A percentile compares a stretch with the other conserved stretches of the same genome.
These are phyloP conservation scores for Paramecium tetraurelia DNA, from an alignment of 73 alveolate genomes.

Conservation along the genomic window DNA sequence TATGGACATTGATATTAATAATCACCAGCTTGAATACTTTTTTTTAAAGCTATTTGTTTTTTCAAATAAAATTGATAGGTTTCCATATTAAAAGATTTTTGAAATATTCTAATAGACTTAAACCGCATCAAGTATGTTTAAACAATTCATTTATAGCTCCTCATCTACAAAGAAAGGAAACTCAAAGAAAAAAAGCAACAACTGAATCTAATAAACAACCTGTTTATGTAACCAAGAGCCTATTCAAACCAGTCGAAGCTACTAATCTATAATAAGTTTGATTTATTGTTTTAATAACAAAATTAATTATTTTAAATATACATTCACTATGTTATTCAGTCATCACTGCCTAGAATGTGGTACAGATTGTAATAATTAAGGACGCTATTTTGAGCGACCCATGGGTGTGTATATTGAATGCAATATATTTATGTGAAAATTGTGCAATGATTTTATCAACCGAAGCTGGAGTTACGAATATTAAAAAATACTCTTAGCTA, in stretches of 20 bases:
- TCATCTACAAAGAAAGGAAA: background rate
- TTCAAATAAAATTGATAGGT: slow-evolving; percentile 40
- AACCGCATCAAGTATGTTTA: background rate
- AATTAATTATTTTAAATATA: background rate
- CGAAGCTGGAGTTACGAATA: background rate
- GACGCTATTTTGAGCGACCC: background rate
- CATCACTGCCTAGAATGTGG: slow-evolving; percentile 30
- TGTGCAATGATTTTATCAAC: slow-evolving; percentile 17
- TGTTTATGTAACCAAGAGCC: background rate
- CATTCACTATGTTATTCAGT: background rate
- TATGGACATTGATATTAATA: slow-evolving; percentile 26
- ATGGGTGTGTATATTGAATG: slow-evolving; percentile 43
- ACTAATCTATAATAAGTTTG: slow-evolving; percentile 9
- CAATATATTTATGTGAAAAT: slow-evolving; percentile 8
- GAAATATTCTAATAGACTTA: background rate
- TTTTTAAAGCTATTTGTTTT: slow-evolving; percentile 9
- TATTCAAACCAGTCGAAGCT: background rate
- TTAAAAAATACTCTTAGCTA: slow-evolving; percentile 1
- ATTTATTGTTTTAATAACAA: background rate
- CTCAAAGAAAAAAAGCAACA: background rate
- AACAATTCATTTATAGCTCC: background rate
- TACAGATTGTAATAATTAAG: background rate
- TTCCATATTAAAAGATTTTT: slow-evolving; percentile 35
- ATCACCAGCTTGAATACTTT: background rate
- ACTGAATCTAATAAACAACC: background rate